Base-by-base conservation (phyloP, 2,329 filamentous ascomycete genomes). In the Hymenoscyphus linearis region DNA sequence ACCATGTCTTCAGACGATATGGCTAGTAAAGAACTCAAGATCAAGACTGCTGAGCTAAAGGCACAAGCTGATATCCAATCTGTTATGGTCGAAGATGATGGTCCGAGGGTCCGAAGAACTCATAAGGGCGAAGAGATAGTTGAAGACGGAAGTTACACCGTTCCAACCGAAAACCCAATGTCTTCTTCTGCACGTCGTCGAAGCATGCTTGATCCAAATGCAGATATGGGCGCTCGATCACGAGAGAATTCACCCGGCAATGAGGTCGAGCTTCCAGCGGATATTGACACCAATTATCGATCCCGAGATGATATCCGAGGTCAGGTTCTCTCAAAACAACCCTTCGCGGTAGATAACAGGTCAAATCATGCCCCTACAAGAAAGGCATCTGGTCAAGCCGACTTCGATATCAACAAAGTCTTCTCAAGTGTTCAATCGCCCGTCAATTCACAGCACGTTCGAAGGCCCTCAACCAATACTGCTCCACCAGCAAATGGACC, bases 71-170 rank as follows among this genome's bases (percentile, higher is more conserved):
- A 95, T 71, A 90, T 92, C 69, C 90, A 93, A 73, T 90, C 93
- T 53, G 93, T 95, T 54, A 86, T 93, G 62, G 84, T 91, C 14
- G 85, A 90, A 22, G 85, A 89, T 18, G 82, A 85, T 34, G 91
- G 85, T 1, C 89, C 93, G 3, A 86, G 92, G 2, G 87, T 97
- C 60, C 85, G 92, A 69, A 86, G 90, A 67, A 97, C 93, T 2
- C 93, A 98, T 78, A 98, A 98, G 75, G 95, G 95, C 13, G 93
- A 97, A 62, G 95, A 98, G 72, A 75, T 96, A 16, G 82, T 98
- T 16, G 92, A 93, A 64, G 86, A 89, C 53, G 91, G 96, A 36
- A 80, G 76, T 56, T 75, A 80, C 64, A 71, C 72, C 62, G 76
- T 76, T 47, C 71, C 76, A 12, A 60, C 58, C 52, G 71, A 70